phyloP scores from a whole-genome alignment of 768 basidiomycete genomes.

The Rhodotorula kratochvilovae region DNA sequence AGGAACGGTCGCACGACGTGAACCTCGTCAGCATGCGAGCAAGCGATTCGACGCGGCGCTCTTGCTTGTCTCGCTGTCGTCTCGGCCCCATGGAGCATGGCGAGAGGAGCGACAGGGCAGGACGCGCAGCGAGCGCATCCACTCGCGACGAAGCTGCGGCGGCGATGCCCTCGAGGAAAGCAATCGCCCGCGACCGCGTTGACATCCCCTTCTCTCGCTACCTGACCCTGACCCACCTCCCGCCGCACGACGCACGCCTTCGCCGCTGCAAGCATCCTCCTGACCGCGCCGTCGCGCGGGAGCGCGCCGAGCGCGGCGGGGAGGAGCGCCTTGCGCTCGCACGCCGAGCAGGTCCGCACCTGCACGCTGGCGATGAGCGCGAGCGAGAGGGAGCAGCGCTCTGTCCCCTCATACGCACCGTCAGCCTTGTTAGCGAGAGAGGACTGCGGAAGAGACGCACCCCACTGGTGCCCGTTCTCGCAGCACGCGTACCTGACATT shows the following conservation, averaged over 20 bases:
- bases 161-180: too few species aligned
- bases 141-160: too few species aligned
- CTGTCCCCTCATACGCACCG: not conserved
- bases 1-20: too few species aligned
- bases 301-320: not conserved
- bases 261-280: not conserved
- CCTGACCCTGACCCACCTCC: slow-evolving; percentile 16
- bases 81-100: too few species aligned
- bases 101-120: too few species aligned
- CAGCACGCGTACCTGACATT: slow-evolving; percentile 7
- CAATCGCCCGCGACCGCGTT: too few species aligned
- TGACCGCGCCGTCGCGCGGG: not conserved
- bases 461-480: slow-evolving; percentile 18
- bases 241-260: slow-evolving; percentile 20
- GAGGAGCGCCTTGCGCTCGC: slow-evolving; percentile 21
- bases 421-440: not conserved
- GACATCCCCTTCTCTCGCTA: too few species aligned
- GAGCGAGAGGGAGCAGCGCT: slow-evolving; percentile 28
- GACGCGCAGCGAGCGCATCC: too few species aligned
- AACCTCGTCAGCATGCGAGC: too few species aligned
- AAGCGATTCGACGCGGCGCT: too few species aligned
- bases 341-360: slow-evolving; percentile 12
- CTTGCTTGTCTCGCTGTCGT: too few species aligned
- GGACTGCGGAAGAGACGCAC: not conserved
- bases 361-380: slow-evolving; percentile 12